A percentile compares a stretch with the other conserved stretches of the same genome.
Conservation (phyloP, 208 protist genomes). For the Angomonas desouzai region DNA sequence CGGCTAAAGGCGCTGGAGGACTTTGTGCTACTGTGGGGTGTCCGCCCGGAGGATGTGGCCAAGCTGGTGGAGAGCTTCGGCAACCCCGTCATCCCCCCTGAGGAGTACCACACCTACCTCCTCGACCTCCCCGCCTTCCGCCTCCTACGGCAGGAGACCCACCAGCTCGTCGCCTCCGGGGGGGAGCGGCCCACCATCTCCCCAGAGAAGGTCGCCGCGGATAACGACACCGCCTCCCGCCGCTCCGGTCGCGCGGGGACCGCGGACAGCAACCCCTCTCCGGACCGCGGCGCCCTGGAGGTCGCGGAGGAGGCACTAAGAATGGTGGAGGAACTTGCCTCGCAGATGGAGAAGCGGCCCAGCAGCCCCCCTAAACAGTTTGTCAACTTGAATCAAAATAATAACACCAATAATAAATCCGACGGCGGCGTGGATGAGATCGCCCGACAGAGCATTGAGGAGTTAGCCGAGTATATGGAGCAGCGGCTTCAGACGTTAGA, state of each 20-base stretch:
- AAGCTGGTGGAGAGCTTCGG: slow-evolving; percentile 64
- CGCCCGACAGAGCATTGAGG: slow-evolving; percentile 66
- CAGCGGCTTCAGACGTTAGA: slow-evolving; percentile 63
- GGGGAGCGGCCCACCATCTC: slow-evolving; percentile 7
- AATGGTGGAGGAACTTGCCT: slow-evolving; percentile 24
- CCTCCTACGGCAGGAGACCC: slow-evolving; percentile 51
- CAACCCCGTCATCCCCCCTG: slow-evolving; percentile 71
- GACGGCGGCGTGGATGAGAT: slow-evolving; percentile 37
- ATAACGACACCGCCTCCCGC: slow-evolving; percentile 11
- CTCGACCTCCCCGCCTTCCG: slow-evolving; percentile 71
- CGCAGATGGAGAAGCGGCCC: slow-evolving; percentile 16
- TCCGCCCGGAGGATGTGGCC: slow-evolving; percentile 52
- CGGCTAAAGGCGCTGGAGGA: slow-evolving; percentile 59
- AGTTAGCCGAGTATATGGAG: slow-evolving; percentile 67
- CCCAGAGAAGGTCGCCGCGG: slow-evolving; percentile 6
- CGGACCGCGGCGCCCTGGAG: not conserved
- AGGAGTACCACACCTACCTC: slow-evolving; percentile 72
- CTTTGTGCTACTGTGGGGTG: slow-evolving; percentile 73
- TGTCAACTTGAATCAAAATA: not conserved
- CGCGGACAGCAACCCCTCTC: not conserved
- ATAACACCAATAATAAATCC: not conserved
- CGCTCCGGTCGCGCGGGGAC: not conserved
- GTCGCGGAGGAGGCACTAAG: slow-evolving; percentile 21
- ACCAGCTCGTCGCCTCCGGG: slow-evolving; percentile 18
- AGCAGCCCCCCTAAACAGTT: not conserved